These are phyloP conservation scores for Ceratocystis smalleyi DNA, from an alignment of 2,329 filamentous ascomycete species.

Conservation along the genomic window DNA sequence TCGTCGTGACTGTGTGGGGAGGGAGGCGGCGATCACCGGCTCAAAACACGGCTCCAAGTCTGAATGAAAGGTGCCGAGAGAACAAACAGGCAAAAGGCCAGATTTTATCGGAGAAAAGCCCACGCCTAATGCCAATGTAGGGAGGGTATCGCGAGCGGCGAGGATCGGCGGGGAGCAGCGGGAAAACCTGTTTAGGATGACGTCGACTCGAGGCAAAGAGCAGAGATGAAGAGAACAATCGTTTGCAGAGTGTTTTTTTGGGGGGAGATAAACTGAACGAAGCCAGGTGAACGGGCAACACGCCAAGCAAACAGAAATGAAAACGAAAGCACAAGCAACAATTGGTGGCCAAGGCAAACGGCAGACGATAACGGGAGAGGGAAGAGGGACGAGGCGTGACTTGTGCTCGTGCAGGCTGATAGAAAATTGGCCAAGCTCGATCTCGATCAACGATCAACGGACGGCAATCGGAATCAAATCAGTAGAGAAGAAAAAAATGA, in stretches of 20 bases:
- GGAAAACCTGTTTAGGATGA: neutral
- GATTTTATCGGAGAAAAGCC: neutral
- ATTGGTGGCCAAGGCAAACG: neutral
- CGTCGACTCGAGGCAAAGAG: conserved; percentile 9
- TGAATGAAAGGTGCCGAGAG: neutral
- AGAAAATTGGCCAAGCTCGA: conserved; percentile 4
- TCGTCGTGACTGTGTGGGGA: conserved; percentile 4
- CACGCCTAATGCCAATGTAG: neutral
- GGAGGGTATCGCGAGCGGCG: neutral
- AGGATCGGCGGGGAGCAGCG: neutral
- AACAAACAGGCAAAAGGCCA: neutral
- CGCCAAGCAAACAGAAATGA: neutral
- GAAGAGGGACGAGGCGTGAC: neutral
- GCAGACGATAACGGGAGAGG: neutral
- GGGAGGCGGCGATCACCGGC: neutral
- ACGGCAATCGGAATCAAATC: conserved; percentile 1
- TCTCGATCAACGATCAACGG: conserved; percentile 9
- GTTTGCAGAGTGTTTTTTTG: neutral
- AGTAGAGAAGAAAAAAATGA: conserved; percentile 8
- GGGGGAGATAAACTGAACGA: neutral
- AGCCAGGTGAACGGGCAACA: neutral
- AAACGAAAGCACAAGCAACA: neutral
- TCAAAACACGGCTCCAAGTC: neutral
- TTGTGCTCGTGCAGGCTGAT: neutral
- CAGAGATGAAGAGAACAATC: neutral